A percentile compares a stretch with the other conserved stretches of the same genome.
Evolutionary conservation across 148 eudicot genomes (phyloP).

Genomic region (Chenopodium album): DNA sequence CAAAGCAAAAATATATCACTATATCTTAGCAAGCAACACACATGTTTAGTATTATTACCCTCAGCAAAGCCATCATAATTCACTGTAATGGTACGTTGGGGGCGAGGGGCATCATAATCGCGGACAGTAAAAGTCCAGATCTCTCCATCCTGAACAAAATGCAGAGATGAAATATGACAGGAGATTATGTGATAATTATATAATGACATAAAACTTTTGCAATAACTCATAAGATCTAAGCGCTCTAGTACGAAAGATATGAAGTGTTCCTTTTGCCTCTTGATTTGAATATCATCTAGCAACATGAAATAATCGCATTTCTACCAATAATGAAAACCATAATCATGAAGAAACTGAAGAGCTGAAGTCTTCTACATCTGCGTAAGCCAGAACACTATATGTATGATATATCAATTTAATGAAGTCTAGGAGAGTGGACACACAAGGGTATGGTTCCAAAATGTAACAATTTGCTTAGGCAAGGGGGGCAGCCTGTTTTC

Average conservation of each 20-base stretch:
- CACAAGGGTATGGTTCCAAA: too few relatives aligned
- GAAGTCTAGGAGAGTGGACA: too few relatives aligned
- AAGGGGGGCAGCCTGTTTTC: too few relatives aligned
- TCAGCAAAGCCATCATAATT: conserved; percentile 97
- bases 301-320: background rate
- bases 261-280: background rate
- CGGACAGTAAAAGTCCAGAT: conserved; percentile 94
- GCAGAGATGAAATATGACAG: conserved; percentile 8
- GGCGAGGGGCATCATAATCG: conserved; percentile 69
- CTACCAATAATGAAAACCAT: background rate
- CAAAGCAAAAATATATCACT: background rate
- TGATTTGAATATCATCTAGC: background rate
- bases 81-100: conserved; percentile 74
- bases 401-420: too few relatives aligned
- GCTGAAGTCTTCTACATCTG: too few relatives aligned
- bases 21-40: background rate
- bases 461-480: too few relatives aligned
- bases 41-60: conserved; percentile 39
- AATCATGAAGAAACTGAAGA: background rate
- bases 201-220: too few relatives aligned
- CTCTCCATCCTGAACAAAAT: conserved; percentile 81
- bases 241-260: background rate
- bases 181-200: background rate
- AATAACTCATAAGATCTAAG: background rate
- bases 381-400: too few relatives aligned